Evolutionary conservation across 2,329 filamentous ascomycete species (phyloP).

Genomic region (Penicillium brasilianum): DNA sequence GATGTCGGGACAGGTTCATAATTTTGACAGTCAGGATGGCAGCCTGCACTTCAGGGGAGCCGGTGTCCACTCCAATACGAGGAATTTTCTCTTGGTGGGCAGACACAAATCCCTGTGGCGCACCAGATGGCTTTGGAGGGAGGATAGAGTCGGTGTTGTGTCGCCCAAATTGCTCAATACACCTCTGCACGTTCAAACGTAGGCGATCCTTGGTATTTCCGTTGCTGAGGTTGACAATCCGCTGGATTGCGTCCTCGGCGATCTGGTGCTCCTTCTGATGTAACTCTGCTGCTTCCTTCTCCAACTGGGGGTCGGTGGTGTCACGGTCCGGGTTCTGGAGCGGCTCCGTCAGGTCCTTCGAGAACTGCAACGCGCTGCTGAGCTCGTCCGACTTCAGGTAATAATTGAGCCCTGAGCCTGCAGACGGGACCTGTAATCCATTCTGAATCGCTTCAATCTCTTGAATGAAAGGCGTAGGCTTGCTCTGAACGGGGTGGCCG

Average conservation of each 20-base stretch:
- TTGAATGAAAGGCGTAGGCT: conserved; percentile 77
- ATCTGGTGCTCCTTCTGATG: conserved; percentile 66
- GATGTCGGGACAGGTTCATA: conserved; percentile 72
- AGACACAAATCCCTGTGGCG: conserved; percentile 48
- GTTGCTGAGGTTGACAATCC: conserved; percentile 79
- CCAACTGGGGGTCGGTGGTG: conserved; percentile 45
- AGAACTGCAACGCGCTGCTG: conserved; percentile 67
- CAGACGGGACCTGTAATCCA: conserved; percentile 21
- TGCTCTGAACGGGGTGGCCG: conserved; percentile 80
- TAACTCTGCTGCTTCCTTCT: conserved; percentile 43
- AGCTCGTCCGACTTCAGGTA: conserved; percentile 73
- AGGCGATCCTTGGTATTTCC: conserved; percentile 77
- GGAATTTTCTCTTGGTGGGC: conserved; percentile 55
- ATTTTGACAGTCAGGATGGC: conserved; percentile 96
- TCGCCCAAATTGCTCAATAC: conserved; percentile 85
- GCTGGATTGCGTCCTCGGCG: conserved; percentile 74
- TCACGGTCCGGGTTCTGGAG: conserved; percentile 37
- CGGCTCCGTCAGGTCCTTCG: conserved; percentile 64
- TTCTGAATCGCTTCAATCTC: conserved; percentile 33
- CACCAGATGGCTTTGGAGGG: conserved; percentile 60
- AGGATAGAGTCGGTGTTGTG: conserved; percentile 82
- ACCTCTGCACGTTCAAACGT: conserved; percentile 81
- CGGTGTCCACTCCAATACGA: conserved; percentile 88
- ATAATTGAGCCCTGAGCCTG: conserved; percentile 66
- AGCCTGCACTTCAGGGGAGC: conserved; percentile 96